phyloP scores from a whole-genome alignment of 2,329 filamentous ascomycete species.

The Eutypa lata region DNA sequence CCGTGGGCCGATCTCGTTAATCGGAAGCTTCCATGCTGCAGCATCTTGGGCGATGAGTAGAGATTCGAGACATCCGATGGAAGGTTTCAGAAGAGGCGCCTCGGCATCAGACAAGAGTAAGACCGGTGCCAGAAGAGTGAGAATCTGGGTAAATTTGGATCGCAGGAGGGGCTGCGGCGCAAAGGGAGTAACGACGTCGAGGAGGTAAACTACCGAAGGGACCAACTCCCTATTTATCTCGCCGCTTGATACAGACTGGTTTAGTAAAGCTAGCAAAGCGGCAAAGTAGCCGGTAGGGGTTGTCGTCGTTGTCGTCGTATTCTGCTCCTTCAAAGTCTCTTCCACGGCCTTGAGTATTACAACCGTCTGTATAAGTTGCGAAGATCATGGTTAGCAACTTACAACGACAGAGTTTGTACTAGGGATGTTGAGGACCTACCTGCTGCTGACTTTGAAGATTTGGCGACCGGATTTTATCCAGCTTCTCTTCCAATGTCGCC shows the following conservation, averaged over 20 bases:
- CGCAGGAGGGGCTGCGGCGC: constrained; percentile 83
- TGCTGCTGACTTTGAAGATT: constrained; percentile 94
- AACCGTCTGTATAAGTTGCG: constrained; percentile 56
- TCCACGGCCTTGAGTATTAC: constrained; percentile 90
- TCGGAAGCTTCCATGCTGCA: constrained; percentile 80
- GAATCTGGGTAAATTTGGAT: constrained; percentile 92
- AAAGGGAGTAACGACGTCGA: constrained; percentile 85
- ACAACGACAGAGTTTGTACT: not conserved
- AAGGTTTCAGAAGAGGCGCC: constrained; percentile 79
- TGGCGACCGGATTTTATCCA: constrained; percentile 95
- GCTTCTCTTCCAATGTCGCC: constrained; percentile 74
- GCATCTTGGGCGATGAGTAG: constrained; percentile 85
- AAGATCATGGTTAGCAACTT: constrained; percentile 10
- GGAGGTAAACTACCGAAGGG: constrained; percentile 86
- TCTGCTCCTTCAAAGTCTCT: constrained; percentile 85
- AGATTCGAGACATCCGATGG: constrained; percentile 92
- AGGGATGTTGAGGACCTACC: constrained; percentile 46
- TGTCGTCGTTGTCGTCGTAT: constrained; percentile 71
- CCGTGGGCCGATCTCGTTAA: constrained; percentile 79
- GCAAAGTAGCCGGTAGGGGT: constrained; percentile 93
- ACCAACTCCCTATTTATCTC: constrained; percentile 78
- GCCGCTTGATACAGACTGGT: constrained; percentile 67
- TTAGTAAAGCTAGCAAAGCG: constrained; percentile 83
- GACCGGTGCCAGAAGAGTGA: constrained; percentile 80
- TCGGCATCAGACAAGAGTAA: constrained; percentile 78